Percentiles rank a stretch among this genome's conserved stretches.
phyloP scores from a whole-genome alignment of 352 stramenopile species.

The Globisporangium megalacanthum region DNA sequence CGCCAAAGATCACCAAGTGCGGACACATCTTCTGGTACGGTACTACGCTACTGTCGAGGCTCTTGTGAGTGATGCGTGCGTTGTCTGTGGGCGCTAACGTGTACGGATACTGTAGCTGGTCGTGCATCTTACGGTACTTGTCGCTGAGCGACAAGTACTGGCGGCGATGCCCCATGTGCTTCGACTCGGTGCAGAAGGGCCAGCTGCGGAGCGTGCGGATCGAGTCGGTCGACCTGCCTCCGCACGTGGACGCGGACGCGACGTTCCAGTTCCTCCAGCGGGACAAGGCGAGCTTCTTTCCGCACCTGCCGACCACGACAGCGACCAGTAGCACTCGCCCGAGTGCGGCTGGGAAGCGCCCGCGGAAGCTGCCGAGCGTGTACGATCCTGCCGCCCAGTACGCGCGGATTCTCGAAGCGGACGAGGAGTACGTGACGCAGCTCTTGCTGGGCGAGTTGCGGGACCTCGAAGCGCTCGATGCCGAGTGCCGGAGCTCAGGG shows the following conservation, averaged over 20 bases:
- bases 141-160: conserved; percentile 86
- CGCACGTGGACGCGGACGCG: conserved; percentile 39
- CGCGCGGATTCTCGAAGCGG: conserved; percentile 70
- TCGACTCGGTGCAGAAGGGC: conserved; percentile 79
- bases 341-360: conserved; percentile 20
- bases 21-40: conserved; percentile 80
- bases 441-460: conserved; percentile 60
- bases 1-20: conserved; percentile 84
- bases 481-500: conserved; percentile 62
- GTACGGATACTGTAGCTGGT: conserved; percentile 44
- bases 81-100: not conserved
- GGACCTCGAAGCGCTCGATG: conserved; percentile 61
- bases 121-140: conserved; percentile 77
- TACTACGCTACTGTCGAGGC: not conserved
- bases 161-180: conserved; percentile 84
- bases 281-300: conserved; percentile 63
- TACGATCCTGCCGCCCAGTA: conserved; percentile 60
- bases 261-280: conserved; percentile 78
- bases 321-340: not conserved
- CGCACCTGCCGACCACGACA: conserved; percentile 33
- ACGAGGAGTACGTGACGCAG: conserved; percentile 53
- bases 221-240: conserved; percentile 49
- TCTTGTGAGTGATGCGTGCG: not conserved
- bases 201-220: conserved; percentile 71
- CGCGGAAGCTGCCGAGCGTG: conserved; percentile 53